Percentiles rank a stretch among this genome's conserved stretches.
Conservation (phyloP, 2,329 filamentous ascomycete species). For the Phoma sp. region DNA sequence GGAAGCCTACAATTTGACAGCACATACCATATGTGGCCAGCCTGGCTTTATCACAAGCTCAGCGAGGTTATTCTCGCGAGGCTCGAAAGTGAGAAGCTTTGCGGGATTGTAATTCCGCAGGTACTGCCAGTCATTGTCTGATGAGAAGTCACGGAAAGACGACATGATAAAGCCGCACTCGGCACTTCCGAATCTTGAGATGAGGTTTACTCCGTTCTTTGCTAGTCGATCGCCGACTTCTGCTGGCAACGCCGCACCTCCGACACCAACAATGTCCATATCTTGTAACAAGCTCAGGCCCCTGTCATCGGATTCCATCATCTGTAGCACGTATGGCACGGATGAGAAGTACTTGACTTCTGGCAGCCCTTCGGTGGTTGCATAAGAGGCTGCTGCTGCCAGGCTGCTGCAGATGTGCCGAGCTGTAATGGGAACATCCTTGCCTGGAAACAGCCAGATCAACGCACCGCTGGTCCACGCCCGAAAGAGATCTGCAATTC, state of each 20-base stretch:
- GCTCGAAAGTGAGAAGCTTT: constrained; percentile 57
- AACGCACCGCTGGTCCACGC: constrained; percentile 65
- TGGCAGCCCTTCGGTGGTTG: constrained; percentile 28
- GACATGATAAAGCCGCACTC: constrained; percentile 71
- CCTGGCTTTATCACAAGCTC: constrained; percentile 62
- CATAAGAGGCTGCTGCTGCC: constrained; percentile 38
- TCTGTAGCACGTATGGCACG: constrained; percentile 81
- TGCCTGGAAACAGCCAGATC: constrained; percentile 68
- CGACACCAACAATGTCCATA: constrained; percentile 69
- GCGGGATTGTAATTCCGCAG: constrained; percentile 53
- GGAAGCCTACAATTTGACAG: neutral
- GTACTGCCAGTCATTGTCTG: constrained; percentile 67
- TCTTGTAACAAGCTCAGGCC: constrained; percentile 68
- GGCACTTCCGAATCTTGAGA: constrained; percentile 69
- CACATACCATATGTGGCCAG: constrained; percentile 62
- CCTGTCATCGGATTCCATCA: constrained; percentile 90
- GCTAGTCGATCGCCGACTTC: constrained; percentile 62
- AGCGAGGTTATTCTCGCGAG: constrained; percentile 47
- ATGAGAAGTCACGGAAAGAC: constrained; percentile 62
- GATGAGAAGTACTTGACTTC: constrained; percentile 65
- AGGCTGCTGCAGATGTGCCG: constrained; percentile 60
- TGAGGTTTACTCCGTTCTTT: constrained; percentile 58
- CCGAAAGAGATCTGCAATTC: constrained; percentile 66
- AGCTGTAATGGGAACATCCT: constrained; percentile 62
- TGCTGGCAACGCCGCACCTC: constrained; percentile 63